These are phyloP conservation scores for Melampsora americana DNA, from an alignment of 1,284 basidiomycete species.

Conservation along the genomic window DNA sequence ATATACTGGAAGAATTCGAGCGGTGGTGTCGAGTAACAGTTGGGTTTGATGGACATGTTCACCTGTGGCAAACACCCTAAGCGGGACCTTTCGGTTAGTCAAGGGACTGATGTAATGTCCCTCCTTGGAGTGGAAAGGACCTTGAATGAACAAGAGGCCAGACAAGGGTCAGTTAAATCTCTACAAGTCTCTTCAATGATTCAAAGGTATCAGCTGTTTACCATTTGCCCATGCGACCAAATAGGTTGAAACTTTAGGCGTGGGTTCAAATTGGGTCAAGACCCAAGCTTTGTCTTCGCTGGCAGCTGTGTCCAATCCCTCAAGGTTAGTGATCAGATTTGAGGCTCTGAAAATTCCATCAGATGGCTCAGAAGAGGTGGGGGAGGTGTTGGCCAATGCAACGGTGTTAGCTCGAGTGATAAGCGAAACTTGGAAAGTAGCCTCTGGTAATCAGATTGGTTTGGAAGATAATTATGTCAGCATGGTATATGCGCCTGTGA, in stretches of 20 bases:
- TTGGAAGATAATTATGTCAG: too few species aligned
- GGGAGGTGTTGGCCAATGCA: conserved; percentile 40
- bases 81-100: conserved; percentile 74
- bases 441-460: conserved; percentile 18
- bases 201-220: conserved; percentile 61
- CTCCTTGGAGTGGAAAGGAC: conserved; percentile 39
- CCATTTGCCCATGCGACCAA: conserved; percentile 89
- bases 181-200: not conserved
- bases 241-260: conserved; percentile 75
- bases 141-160: not conserved
- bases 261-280: conserved; percentile 52
- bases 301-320: conserved; percentile 43
- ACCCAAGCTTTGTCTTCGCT: conserved; percentile 51
- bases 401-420: conserved; percentile 38
- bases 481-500: too few species aligned
- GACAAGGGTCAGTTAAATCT: not conserved
- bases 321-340: conserved; percentile 20
- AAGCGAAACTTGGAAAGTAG: conserved; percentile 37
- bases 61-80: conserved; percentile 84
- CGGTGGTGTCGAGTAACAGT: conserved; percentile 81
- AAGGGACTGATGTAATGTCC: conserved; percentile 68
- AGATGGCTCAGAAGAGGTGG: conserved; percentile 29
- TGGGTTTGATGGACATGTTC: conserved; percentile 76
- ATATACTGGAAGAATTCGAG: conserved; percentile 81
- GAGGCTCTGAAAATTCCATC: conserved; percentile 33